Evolutionary conservation across 345 rosid species (phyloP).

Genomic region (Kernera saxatilis): DNA sequence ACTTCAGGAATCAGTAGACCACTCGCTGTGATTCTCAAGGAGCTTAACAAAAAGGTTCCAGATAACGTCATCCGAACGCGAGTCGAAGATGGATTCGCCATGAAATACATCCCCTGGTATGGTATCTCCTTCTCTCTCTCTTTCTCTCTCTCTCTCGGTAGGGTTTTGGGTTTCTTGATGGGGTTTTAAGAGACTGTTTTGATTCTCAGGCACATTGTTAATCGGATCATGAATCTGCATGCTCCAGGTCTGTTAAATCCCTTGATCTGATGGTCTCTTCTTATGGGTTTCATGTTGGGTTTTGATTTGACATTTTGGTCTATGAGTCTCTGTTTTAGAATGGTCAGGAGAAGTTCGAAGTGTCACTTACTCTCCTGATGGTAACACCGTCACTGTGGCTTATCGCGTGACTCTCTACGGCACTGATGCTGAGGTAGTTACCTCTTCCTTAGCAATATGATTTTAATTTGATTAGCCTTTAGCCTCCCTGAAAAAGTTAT

Average conservation of each 20-base stretch:
- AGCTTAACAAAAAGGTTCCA: conserved; percentile 76
- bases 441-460: background rate
- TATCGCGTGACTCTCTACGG: conserved; percentile 80
- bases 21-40: conserved; percentile 60
- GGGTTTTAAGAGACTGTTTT: background rate
- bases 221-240: conserved; percentile 75
- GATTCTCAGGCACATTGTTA: conserved; percentile 65
- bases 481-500: background rate
- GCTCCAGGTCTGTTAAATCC: conserved; percentile 48
- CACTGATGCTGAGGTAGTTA: conserved; percentile 79
- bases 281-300: background rate
- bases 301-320: background rate
- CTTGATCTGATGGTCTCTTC: background rate
- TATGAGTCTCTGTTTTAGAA: conserved; percentile 35
- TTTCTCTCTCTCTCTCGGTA: background rate
- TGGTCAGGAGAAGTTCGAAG: conserved; percentile 92
- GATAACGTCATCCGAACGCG: conserved; percentile 52
- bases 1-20: conserved; percentile 71
- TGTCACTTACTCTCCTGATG: conserved; percentile 71
- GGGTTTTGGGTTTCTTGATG: background rate
- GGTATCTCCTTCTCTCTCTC: background rate
- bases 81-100: conserved; percentile 50
- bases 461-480: background rate
- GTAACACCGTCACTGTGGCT: conserved; percentile 68
- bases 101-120: conserved; percentile 80